Base-by-base conservation (phyloP, 768 basidiomycete genomes). In the Leccinum broughii region DNA sequence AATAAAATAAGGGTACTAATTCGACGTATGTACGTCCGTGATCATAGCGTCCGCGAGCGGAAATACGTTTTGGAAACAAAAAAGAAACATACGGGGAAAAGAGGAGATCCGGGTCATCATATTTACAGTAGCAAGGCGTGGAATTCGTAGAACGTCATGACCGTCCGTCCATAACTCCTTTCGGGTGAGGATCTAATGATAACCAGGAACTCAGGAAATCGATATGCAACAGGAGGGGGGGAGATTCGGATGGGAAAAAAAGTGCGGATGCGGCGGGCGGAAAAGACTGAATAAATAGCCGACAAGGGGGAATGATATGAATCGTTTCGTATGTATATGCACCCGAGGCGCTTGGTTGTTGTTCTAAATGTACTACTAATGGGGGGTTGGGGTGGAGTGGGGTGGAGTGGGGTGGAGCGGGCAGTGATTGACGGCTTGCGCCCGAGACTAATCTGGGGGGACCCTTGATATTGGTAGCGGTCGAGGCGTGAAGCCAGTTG, bases 211-310 rank as follows among this genome's bases (percentile, higher is more conserved):
- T 10, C 15, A 4, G n/a, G 17, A 10, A n/a, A 41, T 41, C 9
- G 17, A 41, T 41, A n/a, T 41, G 17, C 41, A 41, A 41, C n/a
- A 9, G 41, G 39, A 39, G 7, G 41, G 7, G 37, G 15, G 17
- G 8, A n/a, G 41, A 41, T 41, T n/a, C n/a, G 41, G 17, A 41
- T n/a, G 7, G 8, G 8, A n/a, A n/a, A 41, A 41, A 9, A 10
- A 37, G 35, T 39, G 39, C 39, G 17, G 17, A 41, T n/a, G 15
- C 6, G 39, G 39, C 15, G 8, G 39, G 39, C 39, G 39, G 39
- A 41, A n/a, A 41, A 41, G 7, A 41, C n/a, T n/a, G 76, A 41
- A n/a, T 8, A n/a, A 9, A 41, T 41, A n/a, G 9, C 17, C 39
- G 39, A n/a, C 39, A 41, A 41, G 37, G 37, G 37, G 14, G 37